Conservation (phyloP, 2,329 filamentous ascomycete species). For the Ceratocystis cacaofunesta region DNA sequence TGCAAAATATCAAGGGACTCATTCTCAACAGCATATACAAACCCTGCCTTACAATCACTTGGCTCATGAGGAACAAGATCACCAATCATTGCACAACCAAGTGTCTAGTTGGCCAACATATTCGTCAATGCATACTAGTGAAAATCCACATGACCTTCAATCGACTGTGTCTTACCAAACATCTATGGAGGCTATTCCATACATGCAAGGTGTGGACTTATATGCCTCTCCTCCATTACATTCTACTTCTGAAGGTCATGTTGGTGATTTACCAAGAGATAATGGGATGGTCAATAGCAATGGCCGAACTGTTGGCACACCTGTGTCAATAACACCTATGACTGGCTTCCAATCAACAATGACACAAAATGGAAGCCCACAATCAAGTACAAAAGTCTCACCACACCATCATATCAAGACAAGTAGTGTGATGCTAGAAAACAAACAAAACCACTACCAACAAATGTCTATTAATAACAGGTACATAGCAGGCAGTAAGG, state of each 20-base stretch:
- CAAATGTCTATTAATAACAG: no score
- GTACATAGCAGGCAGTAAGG: no score
- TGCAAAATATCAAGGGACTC: background rate
- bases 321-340: background rate
- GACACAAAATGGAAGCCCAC: no score
- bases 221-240: background rate
- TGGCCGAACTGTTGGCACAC: background rate
- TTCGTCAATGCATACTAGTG: background rate
- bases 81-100: background rate
- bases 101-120: background rate
- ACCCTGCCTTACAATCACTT: background rate
- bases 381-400: no score
- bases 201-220: background rate
- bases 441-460: background rate
- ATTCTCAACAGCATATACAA: background rate
- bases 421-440: background rate
- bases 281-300: background rate
- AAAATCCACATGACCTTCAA: background rate
- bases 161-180: background rate
- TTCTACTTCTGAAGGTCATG: background rate
- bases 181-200: background rate
- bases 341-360: background rate
- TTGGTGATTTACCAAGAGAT: background rate
- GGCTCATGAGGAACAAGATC: background rate
- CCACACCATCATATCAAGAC: background rate